Base-by-base conservation (phyloP, 1,139 yeast genomes). In the Debaryomyces fabryi region DNA sequence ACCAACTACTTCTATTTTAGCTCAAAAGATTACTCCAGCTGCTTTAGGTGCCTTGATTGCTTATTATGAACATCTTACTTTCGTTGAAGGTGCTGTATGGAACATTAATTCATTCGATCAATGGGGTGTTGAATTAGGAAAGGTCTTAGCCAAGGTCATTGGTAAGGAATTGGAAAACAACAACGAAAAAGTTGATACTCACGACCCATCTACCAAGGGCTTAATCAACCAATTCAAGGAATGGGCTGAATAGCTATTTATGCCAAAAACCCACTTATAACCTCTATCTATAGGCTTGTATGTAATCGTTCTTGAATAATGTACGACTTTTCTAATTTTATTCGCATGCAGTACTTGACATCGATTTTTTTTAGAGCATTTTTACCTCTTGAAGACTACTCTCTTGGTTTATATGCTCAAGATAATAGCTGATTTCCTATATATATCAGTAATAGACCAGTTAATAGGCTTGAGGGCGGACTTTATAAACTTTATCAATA, bases 41-140 rank as follows among this genome's bases (percentile, higher is more conserved):
- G 74, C 97, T 48, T 82, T 93, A 60, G 99, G 99, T 74, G 83
- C 98, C 45, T 81, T 93, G 73, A 93, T 93, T 70, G 97, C 96
- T 46, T 93, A 93, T 82, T 93, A 93, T 77, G 99, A 93, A 78
- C 97, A 91, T 71, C 82, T 90, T 50, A 93, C 98, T 35, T 93
- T 93, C 74, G 92, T 92, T 52, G 99, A 93, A 76, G 99, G 99
- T 74, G 99, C 99, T 51, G 75, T 93, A 65, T 93, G 99, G 99
- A 93, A 95, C 82, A 92, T 93, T 78, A 93, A 93, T 83, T 92
- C 98, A 15, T 93, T 90, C 68, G 99, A 93, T 79, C 99, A 93
- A 81, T 93, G 98, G 97, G 99, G 99, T 74, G 99, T 93, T 63
- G 99, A 93, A 78, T 87, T 93, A 64, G 99, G 99, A 70, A 93